phyloP scores from a whole-genome alignment of 1,284 basidiomycete species.

The Ceratobasidium papillatum region DNA sequence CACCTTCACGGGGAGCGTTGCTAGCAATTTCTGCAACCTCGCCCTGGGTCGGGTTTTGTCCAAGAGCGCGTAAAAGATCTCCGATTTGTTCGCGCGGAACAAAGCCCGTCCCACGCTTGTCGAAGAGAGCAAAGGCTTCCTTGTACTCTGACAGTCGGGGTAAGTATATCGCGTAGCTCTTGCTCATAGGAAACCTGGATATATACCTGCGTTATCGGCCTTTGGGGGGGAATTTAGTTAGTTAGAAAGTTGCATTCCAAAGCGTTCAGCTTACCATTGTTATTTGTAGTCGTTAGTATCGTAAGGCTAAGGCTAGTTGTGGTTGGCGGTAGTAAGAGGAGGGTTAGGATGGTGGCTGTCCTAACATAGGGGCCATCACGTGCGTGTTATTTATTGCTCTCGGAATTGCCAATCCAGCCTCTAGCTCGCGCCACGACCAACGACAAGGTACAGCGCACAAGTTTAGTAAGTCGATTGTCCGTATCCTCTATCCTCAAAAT shows the following conservation, averaged over 20 bases:
- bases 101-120: slow-evolving; percentile 93
- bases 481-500: not conserved
- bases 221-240: not conserved
- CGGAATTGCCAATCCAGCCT: slow-evolving; percentile 15
- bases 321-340: not conserved
- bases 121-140: slow-evolving; percentile 97
- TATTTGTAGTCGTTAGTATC: slow-evolving; percentile 7
- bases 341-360: slow-evolving; percentile 6
- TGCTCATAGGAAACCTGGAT: not conserved
- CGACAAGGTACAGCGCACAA: not conserved
- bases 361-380: slow-evolving; percentile 32
- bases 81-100: slow-evolving; percentile 90
- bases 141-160: slow-evolving; percentile 74
- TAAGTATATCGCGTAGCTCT: too few species aligned
- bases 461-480: not conserved
- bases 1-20: slow-evolving; percentile 76
- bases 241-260: not conserved
- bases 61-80: slow-evolving; percentile 93
- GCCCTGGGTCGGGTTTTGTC: slow-evolving; percentile 98
- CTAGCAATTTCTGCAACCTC: slow-evolving; percentile 88
- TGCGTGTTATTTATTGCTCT: slow-evolving; percentile 17
- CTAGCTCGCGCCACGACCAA: slow-evolving; percentile 26
- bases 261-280: slow-evolving; percentile 5
- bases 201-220: slow-evolving; percentile 34
- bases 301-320: slow-evolving; percentile 9